A percentile compares a stretch with the other conserved stretches of the same genome.
phyloP scores from a whole-genome alignment of 768 basidiomycete species.

The Trametes elegans region DNA sequence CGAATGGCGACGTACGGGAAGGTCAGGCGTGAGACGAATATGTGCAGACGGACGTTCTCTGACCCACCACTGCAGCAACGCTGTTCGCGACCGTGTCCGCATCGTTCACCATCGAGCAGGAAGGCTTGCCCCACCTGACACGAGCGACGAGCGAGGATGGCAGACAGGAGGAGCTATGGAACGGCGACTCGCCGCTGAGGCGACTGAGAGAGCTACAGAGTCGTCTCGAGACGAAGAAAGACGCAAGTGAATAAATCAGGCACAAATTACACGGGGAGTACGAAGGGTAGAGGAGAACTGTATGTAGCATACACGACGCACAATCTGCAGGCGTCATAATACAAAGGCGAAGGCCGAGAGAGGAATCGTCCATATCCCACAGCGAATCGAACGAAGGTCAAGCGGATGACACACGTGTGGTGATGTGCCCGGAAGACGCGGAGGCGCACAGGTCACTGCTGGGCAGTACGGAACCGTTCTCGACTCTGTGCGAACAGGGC shows the following conservation, averaged over 20 bases:
- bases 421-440: not conserved
- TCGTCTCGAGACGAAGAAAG: conserved; percentile 15
- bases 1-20: conserved; percentile 58
- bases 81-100: conserved; percentile 80
- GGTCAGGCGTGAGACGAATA: conserved; percentile 42
- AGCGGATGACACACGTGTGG: not conserved
- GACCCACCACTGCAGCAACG: conserved; percentile 44
- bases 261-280: conserved; percentile 20
- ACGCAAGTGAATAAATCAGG: conserved; percentile 26
- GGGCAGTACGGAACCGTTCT: conserved; percentile 71
- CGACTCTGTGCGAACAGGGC: conserved; percentile 90
- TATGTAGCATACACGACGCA: conserved; percentile 12
- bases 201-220: conserved; percentile 46
- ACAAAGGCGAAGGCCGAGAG: conserved; percentile 16
- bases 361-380: conserved; percentile 18
- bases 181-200: conserved; percentile 59
- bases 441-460: conserved; percentile 31
- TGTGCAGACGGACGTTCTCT: not conserved
- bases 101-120: conserved; percentile 80
- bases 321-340: conserved; percentile 14
- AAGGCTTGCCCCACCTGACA: conserved; percentile 62
- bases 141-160: conserved; percentile 19
- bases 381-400: not conserved
- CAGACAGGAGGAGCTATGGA: conserved; percentile 51
- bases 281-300: conserved; percentile 7